A percentile compares a stretch with the other conserved stretches of the same genome.
phyloP scores from a whole-genome alignment of 2,329 filamentous ascomycete genomes.

The Leptodontidium sp. region DNA sequence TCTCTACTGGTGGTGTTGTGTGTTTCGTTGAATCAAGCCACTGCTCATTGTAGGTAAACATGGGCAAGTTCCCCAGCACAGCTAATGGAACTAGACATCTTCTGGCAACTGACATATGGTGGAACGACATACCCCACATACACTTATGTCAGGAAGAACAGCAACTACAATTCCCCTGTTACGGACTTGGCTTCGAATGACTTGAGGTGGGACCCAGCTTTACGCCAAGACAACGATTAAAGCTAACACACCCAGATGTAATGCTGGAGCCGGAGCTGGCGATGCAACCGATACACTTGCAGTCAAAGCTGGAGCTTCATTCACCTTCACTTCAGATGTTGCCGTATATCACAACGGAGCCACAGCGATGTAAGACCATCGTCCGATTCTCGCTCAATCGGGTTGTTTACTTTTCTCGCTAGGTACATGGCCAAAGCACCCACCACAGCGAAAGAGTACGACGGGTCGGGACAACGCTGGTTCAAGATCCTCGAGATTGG shows the following conservation, averaged over 20 bases:
- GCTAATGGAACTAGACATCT: conserved; percentile 38
- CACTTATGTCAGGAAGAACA: conserved; percentile 54
- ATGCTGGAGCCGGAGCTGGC: conserved; percentile 47
- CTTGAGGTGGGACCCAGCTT: conserved; percentile 35
- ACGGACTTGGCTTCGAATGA: conserved; percentile 41
- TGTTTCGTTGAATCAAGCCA: conserved; percentile 23
- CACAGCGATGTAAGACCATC: conserved; percentile 37
- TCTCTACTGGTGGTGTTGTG: conserved; percentile 26
- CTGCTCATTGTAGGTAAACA: conserved; percentile 30
- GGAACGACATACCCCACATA: conserved; percentile 51
- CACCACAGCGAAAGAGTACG: conserved; percentile 45
- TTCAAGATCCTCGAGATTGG: conserved; percentile 50
- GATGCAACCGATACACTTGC: conserved; percentile 40
- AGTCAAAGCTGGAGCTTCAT: conserved; percentile 51
- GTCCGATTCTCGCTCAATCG: too few relatives aligned
- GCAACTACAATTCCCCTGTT: conserved; percentile 59
- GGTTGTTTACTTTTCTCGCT: conserved; percentile 5
- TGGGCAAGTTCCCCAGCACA: too few relatives aligned
- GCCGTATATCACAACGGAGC: conserved; percentile 48
- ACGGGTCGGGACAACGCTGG: conserved; percentile 49
- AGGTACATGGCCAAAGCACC: conserved; percentile 49
- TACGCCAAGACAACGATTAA: background rate
- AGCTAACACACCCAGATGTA: conserved; percentile 59
- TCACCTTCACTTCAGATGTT: conserved; percentile 56
- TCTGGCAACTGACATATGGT: conserved; percentile 38